Evolutionary conservation across 176 grass and related monocot species (phyloP).

Genomic region (Oryza meridionalis): DNA sequence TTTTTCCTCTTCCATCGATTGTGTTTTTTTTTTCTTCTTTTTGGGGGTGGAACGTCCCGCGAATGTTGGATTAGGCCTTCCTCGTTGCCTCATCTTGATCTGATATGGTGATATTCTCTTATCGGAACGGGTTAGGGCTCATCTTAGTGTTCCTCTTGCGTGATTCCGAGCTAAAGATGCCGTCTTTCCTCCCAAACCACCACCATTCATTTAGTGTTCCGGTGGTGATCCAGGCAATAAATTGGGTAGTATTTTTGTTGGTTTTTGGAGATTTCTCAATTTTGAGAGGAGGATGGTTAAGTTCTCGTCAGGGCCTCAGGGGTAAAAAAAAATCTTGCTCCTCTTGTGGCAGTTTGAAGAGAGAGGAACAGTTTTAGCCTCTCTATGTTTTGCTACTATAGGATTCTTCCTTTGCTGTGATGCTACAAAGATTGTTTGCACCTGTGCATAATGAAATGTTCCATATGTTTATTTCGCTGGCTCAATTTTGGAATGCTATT

Average conservation of each 20-base stretch:
- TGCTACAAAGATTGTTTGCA: neutral
- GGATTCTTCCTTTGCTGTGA: neutral
- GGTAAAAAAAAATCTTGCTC: neutral
- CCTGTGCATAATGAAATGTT: neutral
- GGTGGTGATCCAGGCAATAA: neutral
- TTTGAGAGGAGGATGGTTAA: neutral
- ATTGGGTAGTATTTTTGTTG: neutral
- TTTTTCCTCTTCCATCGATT: neutral
- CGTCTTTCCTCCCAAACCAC: neutral
- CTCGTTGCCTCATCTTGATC: neutral
- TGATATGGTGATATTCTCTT: neutral
- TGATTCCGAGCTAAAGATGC: neutral
- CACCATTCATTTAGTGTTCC: neutral
- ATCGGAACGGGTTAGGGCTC: neutral
- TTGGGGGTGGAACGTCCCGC: no score
- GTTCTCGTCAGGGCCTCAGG: neutral
- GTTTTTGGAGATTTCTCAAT: neutral
- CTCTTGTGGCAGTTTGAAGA: neutral
- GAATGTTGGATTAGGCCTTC: constrained; percentile 16
- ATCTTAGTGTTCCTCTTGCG: neutral
- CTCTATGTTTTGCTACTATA: neutral
- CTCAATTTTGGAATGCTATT: neutral
- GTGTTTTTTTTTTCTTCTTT: no score
- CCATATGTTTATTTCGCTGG: neutral
- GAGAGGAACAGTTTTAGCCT: neutral